Percentiles rank a stretch among this genome's conserved stretches.
Conservation (phyloP, 805 yeast species). For the Nakazawaea wyomingensis region DNA sequence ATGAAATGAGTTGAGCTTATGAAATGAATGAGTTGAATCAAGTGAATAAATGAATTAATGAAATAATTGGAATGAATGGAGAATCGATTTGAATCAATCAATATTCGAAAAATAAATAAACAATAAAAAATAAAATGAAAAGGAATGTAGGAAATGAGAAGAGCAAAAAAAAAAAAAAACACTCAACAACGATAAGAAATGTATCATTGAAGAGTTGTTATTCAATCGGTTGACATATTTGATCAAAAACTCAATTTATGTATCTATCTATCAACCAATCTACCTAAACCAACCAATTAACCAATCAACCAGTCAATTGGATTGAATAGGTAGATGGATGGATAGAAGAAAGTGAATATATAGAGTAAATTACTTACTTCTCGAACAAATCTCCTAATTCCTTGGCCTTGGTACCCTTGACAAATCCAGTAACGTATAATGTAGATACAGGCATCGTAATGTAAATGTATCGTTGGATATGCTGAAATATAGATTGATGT, state of each 20-base stretch:
- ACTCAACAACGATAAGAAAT: background rate
- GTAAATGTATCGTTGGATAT: background rate
- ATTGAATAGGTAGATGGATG: background rate
- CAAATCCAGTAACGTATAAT: constrained; percentile 34
- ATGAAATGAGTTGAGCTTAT: constrained; percentile 1
- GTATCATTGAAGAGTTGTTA: too few species aligned
- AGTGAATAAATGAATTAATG: too few species aligned
- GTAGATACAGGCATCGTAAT: constrained; percentile 17
- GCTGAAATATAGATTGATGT: too few species aligned
- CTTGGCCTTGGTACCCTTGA: constrained; percentile 47
- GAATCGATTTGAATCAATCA: too few species aligned
- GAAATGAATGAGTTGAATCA: too few species aligned
- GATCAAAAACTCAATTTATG: too few species aligned
- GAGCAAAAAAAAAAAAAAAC: background rate
- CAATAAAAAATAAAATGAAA: constrained; percentile 9
- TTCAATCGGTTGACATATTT: too few species aligned
- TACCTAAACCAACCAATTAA: too few species aligned
- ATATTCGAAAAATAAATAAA: too few species aligned
- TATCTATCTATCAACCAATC: too few species aligned
- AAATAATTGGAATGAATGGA: too few species aligned
- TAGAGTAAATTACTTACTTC: constrained; percentile 40
- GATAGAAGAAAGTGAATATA: background rate
- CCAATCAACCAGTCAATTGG: too few species aligned
- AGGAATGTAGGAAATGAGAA: constrained; percentile 1
- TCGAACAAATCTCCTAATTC: constrained; percentile 58